A percentile compares a stretch with the other conserved stretches of the same genome.
Evolutionary conservation across 1,139 yeast species (phyloP).

Genomic region (Lodderomyces oxycetoniae): DNA sequence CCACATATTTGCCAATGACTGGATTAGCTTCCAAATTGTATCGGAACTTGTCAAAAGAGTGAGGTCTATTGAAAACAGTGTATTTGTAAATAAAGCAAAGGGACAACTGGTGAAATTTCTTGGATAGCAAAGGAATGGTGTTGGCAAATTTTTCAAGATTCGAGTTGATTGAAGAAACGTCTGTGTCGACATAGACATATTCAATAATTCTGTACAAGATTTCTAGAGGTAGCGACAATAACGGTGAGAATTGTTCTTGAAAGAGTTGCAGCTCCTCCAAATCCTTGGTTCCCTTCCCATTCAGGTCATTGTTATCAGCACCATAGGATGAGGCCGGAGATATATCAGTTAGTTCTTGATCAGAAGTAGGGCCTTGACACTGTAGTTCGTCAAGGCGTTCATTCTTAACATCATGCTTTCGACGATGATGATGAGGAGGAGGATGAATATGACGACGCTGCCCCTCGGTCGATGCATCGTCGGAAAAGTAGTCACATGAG

Average conservation of each 20-base stretch:
- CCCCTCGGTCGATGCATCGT: constrained; percentile 2
- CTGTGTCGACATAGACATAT: constrained; percentile 38
- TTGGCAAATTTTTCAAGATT: constrained; percentile 41
- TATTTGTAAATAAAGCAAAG: constrained; percentile 54
- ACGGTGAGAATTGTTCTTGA: constrained; percentile 14
- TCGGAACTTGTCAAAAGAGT: constrained; percentile 70
- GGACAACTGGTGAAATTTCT: constrained; percentile 31
- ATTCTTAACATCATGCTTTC: neutral
- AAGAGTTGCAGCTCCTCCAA: constrained; percentile 2
- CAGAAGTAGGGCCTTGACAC: constrained; percentile 1
- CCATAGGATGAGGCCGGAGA: constrained; percentile 11
- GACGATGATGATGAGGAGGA: neutral
- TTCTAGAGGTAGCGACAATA: constrained; percentile 35
- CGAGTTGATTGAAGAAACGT: constrained; percentile 36
- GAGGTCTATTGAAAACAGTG: constrained; percentile 75
- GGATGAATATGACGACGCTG: constrained; percentile 1
- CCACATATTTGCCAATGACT: constrained; percentile 61
- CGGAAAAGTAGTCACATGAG: constrained; percentile 14
- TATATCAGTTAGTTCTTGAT: constrained; percentile 2
- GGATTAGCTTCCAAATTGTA: constrained; percentile 48
- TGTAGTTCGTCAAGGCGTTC: neutral
- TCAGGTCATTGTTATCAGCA: constrained; percentile 1
- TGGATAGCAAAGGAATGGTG: constrained; percentile 35
- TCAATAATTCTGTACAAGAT: constrained; percentile 41
- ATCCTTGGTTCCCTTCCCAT: neutral